phyloP scores from a whole-genome alignment of 495 filamentous ascomycete species.

The Aspergillus sclerotiicarbonarius region DNA sequence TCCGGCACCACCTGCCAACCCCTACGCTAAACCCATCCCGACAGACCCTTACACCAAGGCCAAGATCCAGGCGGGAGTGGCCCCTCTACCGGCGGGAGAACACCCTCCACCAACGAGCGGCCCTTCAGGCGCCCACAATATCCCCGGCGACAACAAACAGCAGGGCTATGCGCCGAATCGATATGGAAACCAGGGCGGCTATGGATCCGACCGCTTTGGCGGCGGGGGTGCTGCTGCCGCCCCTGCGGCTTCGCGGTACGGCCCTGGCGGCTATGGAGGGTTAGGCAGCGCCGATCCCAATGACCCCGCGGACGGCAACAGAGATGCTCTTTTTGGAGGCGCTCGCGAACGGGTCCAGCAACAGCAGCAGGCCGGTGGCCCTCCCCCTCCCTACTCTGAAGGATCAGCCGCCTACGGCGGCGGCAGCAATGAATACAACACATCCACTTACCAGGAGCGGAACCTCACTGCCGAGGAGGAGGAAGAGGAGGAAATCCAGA shows the following conservation, averaged over 20 bases:
- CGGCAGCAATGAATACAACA: conserved; percentile 50
- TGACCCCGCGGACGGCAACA: conserved; percentile 54
- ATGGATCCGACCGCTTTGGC: conserved; percentile 64
- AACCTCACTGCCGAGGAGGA: conserved; percentile 75
- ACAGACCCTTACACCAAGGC: conserved; percentile 64
- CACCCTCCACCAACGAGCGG: conserved; percentile 20
- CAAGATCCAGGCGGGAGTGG: conserved; percentile 48
- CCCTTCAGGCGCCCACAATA: conserved; percentile 33
- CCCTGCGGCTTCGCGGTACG: conserved; percentile 41
- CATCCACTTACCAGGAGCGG: conserved; percentile 61
- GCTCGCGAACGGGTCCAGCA: conserved; percentile 55
- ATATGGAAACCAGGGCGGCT: conserved; percentile 62
- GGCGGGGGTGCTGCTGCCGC: conserved; percentile 32
- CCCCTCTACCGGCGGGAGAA: conserved; percentile 28
- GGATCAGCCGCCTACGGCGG: conserved; percentile 42
- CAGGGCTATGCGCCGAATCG: conserved; percentile 57
- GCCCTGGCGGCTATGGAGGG: conserved; percentile 73
- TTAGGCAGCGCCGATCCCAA: conserved; percentile 57
- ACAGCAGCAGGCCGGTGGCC: conserved; percentile 31
- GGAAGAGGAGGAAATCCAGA: conserved; percentile 65
- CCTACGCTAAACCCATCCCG: conserved; percentile 64
- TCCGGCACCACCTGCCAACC: conserved; percentile 53
- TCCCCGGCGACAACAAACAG: conserved; percentile 50
- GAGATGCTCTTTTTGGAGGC: conserved; percentile 64
- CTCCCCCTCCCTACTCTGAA: conserved; percentile 46